These are phyloP conservation scores for Trichoderma guizhouense DNA, from an alignment of 2,329 filamentous ascomycete species.

Conservation along the genomic window DNA sequence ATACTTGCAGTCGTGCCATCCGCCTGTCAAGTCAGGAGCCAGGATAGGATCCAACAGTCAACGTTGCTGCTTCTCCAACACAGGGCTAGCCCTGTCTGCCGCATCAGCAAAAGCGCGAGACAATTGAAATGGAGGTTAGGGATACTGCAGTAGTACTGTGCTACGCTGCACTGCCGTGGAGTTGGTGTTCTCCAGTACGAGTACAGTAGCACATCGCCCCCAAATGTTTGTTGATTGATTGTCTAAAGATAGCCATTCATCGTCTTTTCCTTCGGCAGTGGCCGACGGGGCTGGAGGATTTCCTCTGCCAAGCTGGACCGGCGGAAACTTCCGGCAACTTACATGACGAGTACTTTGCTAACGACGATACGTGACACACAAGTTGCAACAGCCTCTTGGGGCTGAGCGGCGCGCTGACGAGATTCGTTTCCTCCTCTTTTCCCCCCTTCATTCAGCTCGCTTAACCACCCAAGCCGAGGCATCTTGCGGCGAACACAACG, in stretches of 20 bases:
- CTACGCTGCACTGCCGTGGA: not conserved
- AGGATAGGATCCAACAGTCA: not conserved
- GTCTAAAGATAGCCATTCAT: not conserved
- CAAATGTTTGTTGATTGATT: not conserved
- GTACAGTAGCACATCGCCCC: not conserved
- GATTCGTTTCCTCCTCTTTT: not conserved
- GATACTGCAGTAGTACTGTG: not conserved
- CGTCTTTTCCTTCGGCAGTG: not conserved
- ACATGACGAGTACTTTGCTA: not conserved
- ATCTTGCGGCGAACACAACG: not conserved
- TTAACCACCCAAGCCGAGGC: not conserved
- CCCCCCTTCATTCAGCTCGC: not conserved
- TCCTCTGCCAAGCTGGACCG: not conserved
- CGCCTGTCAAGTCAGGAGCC: not conserved
- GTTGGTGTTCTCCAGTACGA: not conserved
- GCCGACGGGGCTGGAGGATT: not conserved
- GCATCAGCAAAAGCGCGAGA: not conserved
- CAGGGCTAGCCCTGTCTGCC: constrained; percentile 13
- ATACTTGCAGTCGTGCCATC: not conserved
- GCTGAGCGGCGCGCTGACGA: not conserved
- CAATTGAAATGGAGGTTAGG: not conserved
- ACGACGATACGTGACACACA: constrained; percentile 5
- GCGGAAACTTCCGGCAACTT: constrained; percentile 10
- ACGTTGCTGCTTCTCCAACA: not conserved
- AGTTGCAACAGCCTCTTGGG: not conserved